Evolutionary conservation across 2,329 filamentous ascomycete genomes (phyloP).

Genomic region (Microcyclosporella mali): DNA sequence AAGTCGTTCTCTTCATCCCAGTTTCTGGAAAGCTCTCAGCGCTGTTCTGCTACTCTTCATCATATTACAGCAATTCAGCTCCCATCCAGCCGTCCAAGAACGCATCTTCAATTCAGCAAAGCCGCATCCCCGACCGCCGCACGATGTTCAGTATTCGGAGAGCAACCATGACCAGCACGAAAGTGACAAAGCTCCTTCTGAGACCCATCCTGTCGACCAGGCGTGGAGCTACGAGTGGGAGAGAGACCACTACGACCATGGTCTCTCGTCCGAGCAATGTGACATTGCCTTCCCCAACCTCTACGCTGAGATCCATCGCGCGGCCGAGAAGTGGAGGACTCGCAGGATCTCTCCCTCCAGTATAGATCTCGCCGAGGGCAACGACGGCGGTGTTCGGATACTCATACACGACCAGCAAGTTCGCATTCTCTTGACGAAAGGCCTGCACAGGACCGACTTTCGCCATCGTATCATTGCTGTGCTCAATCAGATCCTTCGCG

Average conservation of each 20-base stretch:
- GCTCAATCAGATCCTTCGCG: conserved; percentile 12
- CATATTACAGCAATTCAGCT: conserved; percentile 14
- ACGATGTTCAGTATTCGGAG: neutral
- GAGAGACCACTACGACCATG: conserved; percentile 26
- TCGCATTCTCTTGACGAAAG: conserved; percentile 15
- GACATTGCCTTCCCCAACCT: conserved; percentile 28
- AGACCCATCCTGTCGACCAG: too few relatives aligned
- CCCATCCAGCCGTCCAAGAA: neutral
- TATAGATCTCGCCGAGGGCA: conserved; percentile 35
- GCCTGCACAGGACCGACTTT: conserved; percentile 21
- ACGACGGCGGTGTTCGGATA: conserved; percentile 17
- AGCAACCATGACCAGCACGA: neutral
- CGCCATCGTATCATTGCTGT: conserved; percentile 29
- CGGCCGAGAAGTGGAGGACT: conserved; percentile 15
- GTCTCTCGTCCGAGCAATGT: conserved; percentile 27
- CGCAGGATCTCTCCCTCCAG: conserved; percentile 8
- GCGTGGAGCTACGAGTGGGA: conserved; percentile 18
- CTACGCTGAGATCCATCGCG: conserved; percentile 28
- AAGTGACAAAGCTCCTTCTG: neutral
- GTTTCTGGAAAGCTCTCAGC: conserved; percentile 16
- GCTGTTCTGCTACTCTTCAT: conserved; percentile 15
- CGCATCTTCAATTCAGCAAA: neutral
- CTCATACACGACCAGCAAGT: conserved; percentile 18
- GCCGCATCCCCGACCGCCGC: neutral
- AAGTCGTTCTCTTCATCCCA: neutral